A percentile compares a stretch with the other conserved stretches of the same genome.
phyloP scores from a whole-genome alignment of 2,329 filamentous ascomycete genomes.

The Thielaviopsis euricoi region DNA sequence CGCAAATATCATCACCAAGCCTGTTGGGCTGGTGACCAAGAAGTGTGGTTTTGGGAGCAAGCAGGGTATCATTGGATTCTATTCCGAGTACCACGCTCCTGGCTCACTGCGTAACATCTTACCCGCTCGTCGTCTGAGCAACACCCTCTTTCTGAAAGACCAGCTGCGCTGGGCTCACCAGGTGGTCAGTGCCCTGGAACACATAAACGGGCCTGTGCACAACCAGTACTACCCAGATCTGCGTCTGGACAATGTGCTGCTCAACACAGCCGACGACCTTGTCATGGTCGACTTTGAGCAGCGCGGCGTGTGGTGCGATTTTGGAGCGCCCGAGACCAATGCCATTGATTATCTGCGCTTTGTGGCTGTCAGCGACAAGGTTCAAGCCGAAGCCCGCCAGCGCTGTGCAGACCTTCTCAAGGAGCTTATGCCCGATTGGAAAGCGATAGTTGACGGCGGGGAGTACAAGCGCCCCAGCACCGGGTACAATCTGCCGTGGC shows the following conservation, averaged over 20 bases:
- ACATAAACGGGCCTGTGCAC: conserved; percentile 15
- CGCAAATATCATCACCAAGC: conserved; percentile 33
- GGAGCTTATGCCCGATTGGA: conserved; percentile 30
- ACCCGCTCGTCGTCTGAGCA: conserved; percentile 32
- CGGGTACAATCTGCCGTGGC: conserved; percentile 42
- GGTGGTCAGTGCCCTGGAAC: conserved; percentile 32
- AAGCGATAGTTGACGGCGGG: conserved; percentile 24
- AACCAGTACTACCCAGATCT: conserved; percentile 40
- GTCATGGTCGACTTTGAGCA: conserved; percentile 48
- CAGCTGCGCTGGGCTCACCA: conserved; percentile 38
- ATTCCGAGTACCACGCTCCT: conserved; percentile 34
- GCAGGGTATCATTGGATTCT: conserved; percentile 38
- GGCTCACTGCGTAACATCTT: conserved; percentile 39
- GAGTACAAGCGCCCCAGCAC: conserved; percentile 29
- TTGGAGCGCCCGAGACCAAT: conserved; percentile 43
- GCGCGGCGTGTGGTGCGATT: conserved; percentile 45
- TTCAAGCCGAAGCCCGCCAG: conserved; percentile 23
- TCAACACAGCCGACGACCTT: conserved; percentile 29
- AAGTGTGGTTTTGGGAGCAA: conserved; percentile 38
- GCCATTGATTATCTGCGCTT: conserved; percentile 40
- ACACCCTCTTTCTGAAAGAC: conserved; percentile 24
- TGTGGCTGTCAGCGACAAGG: conserved; percentile 31
- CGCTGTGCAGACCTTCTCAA: conserved; percentile 27
- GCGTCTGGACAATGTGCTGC: conserved; percentile 41
- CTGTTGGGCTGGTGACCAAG: conserved; percentile 39